These are phyloP conservation scores for Aspergillus kassunensis DNA, from an alignment of 495 filamentous ascomycete species.

Conservation along the genomic window DNA sequence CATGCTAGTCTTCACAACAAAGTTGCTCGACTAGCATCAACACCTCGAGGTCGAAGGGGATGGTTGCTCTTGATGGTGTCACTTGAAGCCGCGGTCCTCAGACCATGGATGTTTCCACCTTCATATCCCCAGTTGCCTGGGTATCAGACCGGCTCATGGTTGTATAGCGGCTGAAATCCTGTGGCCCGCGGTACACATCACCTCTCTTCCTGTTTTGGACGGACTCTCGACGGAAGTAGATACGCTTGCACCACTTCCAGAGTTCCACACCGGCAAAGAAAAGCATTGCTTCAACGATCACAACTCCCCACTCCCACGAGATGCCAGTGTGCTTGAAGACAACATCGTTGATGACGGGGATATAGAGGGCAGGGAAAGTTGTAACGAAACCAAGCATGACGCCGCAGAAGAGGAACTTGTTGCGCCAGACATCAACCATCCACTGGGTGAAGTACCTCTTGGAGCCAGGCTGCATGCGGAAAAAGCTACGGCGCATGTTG, in stretches of 20 bases:
- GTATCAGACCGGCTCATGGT: slow-evolving; percentile 41
- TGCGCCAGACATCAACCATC: slow-evolving; percentile 63
- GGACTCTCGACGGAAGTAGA: slow-evolving; percentile 40
- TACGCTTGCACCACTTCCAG: slow-evolving; percentile 66
- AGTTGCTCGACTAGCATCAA: neutral
- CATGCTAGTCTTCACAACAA: neutral
- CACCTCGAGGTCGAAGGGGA: neutral
- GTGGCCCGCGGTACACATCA: slow-evolving; percentile 13
- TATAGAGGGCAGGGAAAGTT: slow-evolving; percentile 68
- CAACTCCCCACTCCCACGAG: slow-evolving; percentile 69
- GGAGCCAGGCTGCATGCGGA: slow-evolving; percentile 58
- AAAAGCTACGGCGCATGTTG: slow-evolving; percentile 63
- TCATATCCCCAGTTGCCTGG: slow-evolving; percentile 27
- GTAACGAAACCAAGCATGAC: slow-evolving; percentile 65
- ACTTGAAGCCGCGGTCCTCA: slow-evolving; percentile 3
- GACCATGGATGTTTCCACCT: slow-evolving; percentile 33
- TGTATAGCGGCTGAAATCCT: slow-evolving; percentile 35
- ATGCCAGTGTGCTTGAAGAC: slow-evolving; percentile 72
- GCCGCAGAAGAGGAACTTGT: slow-evolving; percentile 68
- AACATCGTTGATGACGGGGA: slow-evolving; percentile 62
- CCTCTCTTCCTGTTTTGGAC: slow-evolving; percentile 13
- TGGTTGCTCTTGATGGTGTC: neutral
- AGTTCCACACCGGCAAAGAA: slow-evolving; percentile 62
- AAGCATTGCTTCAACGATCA: slow-evolving; percentile 52
- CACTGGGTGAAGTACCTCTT: slow-evolving; percentile 51